Base-by-base conservation (phyloP, 2,329 filamentous ascomycete species). In the Salinomyces thailandicus region DNA sequence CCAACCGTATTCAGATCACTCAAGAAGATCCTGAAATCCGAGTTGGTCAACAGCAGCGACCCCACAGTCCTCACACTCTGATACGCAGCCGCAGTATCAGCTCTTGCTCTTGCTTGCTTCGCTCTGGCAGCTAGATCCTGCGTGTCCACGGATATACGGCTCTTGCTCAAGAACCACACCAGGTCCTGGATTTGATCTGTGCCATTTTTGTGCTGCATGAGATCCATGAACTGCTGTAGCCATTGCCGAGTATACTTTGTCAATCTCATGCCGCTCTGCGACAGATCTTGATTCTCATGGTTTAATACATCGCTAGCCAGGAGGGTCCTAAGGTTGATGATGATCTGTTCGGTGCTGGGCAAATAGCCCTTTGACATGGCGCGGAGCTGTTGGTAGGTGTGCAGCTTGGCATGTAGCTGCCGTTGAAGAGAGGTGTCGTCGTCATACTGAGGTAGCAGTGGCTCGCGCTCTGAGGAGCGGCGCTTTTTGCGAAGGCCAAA, bases 181-280 rank as follows among this genome's bases (percentile, higher is more conserved):
- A 95, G 83, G 51, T 95, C 85, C 58, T 96, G 89, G 13, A 96
- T 75, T 57, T 94, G 81, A 59, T 96, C 85, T 12, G 75, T 62
- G 43, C 69, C 66, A 58, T 95, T 95, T 66, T 95, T 96, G 60
- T 86, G 71, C 37, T 76, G 69, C 31, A 95, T 58, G 5, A 94
- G 62, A n/a, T 85, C 76, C 50, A 93, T 89, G 57, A 94, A 77
- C 39, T 87, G 72, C 39, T 77, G 72, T 5, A 95, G 65, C 73
- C 77, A 89, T 48, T 80, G 69, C 55, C 81, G 83, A 33, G 71
- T 68, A 53, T 81, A 80, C 42, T 79, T 79, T 35, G 83, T 68
- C 16, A 96, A 67, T 32, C 79, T 72, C 6, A 79, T 75, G 16
- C 87, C 86, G 6, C 83, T 82, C 22, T 79, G 72, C 51, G 85